phyloP scores from a whole-genome alignment of 2,329 filamentous ascomycete species.

The Aspergillus sp. region DNA sequence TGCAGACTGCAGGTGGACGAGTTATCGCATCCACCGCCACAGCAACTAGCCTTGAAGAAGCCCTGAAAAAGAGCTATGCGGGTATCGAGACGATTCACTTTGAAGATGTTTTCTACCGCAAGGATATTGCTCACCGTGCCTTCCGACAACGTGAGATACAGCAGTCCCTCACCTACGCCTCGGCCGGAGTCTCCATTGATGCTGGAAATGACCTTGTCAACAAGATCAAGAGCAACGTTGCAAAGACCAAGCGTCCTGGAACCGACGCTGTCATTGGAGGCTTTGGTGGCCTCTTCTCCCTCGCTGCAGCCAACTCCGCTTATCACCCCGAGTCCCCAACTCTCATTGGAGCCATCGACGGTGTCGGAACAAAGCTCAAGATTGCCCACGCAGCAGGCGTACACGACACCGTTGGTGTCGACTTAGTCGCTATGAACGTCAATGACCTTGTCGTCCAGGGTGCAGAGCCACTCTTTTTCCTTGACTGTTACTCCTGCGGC shows the following conservation, averaged over 20 bases:
- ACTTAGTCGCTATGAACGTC: constrained; percentile 98
- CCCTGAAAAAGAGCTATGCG: constrained; percentile 83
- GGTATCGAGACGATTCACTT: constrained; percentile 80
- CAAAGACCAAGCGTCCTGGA: constrained; percentile 77
- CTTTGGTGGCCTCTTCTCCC: constrained; percentile 84
- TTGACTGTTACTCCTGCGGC: constrained; percentile 96
- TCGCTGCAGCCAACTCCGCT: constrained; percentile 65
- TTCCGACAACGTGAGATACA: constrained; percentile 39
- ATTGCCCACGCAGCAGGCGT: constrained; percentile 87
- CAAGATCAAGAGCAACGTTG: constrained; percentile 87
- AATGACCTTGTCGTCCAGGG: constrained; percentile 97
- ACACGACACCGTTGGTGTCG: constrained; percentile 93
- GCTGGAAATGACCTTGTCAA: constrained; percentile 90
- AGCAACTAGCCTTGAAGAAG: constrained; percentile 71
- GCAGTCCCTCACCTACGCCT: constrained; percentile 75
- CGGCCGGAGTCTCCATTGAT: constrained; percentile 91
- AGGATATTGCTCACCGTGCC: constrained; percentile 80
- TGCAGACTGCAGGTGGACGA: constrained; percentile 80
- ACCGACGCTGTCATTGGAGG: constrained; percentile 93
- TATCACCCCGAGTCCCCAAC: constrained; percentile 75
- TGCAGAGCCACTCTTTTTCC: constrained; percentile 90
- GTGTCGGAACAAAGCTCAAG: constrained; percentile 95
- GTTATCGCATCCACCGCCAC: constrained; percentile 92
- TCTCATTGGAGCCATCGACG: constrained; percentile 91
- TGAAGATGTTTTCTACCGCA: constrained; percentile 85